phyloP scores from a whole-genome alignment of 179 eudicot genomes.

The Heliamphora pulchella region DNA sequence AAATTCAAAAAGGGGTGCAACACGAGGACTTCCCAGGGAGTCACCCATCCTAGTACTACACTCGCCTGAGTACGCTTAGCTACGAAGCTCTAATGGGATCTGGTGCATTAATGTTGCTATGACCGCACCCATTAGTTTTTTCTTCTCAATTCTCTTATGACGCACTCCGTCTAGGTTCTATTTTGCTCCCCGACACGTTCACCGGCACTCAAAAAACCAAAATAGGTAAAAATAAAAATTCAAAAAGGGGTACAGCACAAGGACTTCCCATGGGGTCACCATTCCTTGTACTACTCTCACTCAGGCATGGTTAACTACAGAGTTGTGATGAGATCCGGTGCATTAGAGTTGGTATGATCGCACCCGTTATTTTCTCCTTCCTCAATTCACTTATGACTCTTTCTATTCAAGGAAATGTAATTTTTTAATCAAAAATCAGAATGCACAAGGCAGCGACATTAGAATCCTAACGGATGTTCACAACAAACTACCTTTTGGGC shows the following conservation, averaged over 20 bases:
- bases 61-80: slow-evolving; percentile 25
- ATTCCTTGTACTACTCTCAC: slow-evolving; percentile 41
- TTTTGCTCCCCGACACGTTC: too few relatives aligned
- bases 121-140: too few relatives aligned
- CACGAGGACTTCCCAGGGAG: slow-evolving; percentile 63
- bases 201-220: too few relatives aligned
- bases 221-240: too few relatives aligned
- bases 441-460: not conserved
- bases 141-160: too few relatives aligned
- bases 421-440: not conserved
- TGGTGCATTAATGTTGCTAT: too few relatives aligned
- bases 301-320: slow-evolving; percentile 51
- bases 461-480: not conserved
- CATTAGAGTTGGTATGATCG: too few relatives aligned
- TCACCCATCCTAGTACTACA: slow-evolving; percentile 72
- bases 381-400: too few relatives aligned
- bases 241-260: not conserved
- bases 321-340: slow-evolving; percentile 24
- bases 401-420: too few relatives aligned
- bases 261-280: slow-evolving; percentile 39
- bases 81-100: too few relatives aligned
- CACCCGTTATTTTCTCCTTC: too few relatives aligned
- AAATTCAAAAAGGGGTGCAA: slow-evolving; percentile 37
- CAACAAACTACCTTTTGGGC: not conserved
- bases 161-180: too few relatives aligned